Base-by-base conservation (phyloP, 2,329 filamentous ascomycete species). In the Thielaviopsis populi region DNA sequence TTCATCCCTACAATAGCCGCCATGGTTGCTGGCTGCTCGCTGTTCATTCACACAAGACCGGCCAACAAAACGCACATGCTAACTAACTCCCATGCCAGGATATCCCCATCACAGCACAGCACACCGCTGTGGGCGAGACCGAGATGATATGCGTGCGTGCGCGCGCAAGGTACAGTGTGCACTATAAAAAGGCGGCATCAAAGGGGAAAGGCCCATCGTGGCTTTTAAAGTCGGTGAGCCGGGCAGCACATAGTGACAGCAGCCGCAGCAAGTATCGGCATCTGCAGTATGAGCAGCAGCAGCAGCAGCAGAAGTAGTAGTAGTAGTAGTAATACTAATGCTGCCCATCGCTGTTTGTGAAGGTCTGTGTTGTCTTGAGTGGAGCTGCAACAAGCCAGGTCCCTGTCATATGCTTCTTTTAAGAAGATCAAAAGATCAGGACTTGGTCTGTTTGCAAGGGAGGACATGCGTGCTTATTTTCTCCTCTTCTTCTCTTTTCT, bases 361-460 rank as follows among this genome's bases (percentile, higher is more conserved):
- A 11, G 53, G 53, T 56, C 53, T 56, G 53, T 56, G 53, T 56
- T 56, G 53, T 56, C 53, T 56, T 37, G 27, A 56, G 53, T 56
- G 53, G 53, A 56, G 53, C 53, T 19, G 30, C 30, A n/a, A 33
- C 53, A 56, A 19, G 24, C 5, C 53, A 30, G 17, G 53, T 56
- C 53, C 53, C 53, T 56, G 53, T 56, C 53, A 56, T 56, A 56
- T 30, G 17, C 24, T 56, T 30, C 30, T 56, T 56, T 37, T 33
- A 56, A 56, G 27, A 56, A 56, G 53, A 56, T 56, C 30, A 37
- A 19, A 56, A 56, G 27, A 56, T 56, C 30, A 56, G 37, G n/a
- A 15, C 15, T 50, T 27, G 46, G 22, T 37, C 46, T 50, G 46
- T 50, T 24, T 50, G 24, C 10, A 50, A 50, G 46, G 46, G 15